phyloP scores from a whole-genome alignment of 805 yeast genomes.

The Lipomyces yamanashiensis region DNA sequence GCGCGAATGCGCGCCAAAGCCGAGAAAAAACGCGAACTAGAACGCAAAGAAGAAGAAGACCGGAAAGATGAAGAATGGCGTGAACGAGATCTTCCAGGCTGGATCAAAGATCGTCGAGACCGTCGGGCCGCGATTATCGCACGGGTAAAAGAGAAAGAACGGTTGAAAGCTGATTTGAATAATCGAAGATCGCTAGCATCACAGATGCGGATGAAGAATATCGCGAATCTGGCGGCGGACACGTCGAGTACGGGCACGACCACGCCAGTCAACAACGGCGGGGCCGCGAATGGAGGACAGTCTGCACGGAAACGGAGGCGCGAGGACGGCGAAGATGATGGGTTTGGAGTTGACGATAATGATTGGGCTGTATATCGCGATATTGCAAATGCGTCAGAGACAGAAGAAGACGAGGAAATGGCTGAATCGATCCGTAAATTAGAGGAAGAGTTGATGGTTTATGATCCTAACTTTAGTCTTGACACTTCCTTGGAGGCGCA shows the following conservation, averaged over 20 bases:
- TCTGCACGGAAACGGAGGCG: slow-evolving; percentile 26
- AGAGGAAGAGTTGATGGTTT: slow-evolving; percentile 76
- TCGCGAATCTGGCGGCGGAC: slow-evolving; percentile 84
- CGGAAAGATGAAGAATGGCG: slow-evolving; percentile 79
- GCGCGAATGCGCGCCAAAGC: slow-evolving; percentile 82
- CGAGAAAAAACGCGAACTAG: slow-evolving; percentile 71
- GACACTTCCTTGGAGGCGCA: slow-evolving; percentile 74
- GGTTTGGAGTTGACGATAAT: slow-evolving; percentile 92
- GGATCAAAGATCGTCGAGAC: slow-evolving; percentile 75
- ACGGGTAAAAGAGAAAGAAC: slow-evolving; percentile 66
- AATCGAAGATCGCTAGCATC: slow-evolving; percentile 92
- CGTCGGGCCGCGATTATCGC: slow-evolving; percentile 65
- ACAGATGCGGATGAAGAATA: slow-evolving; percentile 87
- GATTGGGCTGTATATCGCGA: slow-evolving; percentile 94
- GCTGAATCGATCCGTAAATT: slow-evolving; percentile 48
- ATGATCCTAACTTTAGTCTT: slow-evolving; percentile 81
- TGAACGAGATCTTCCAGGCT: slow-evolving; percentile 67
- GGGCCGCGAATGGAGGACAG: slow-evolving; percentile 12
- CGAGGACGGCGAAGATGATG: slow-evolving; percentile 82
- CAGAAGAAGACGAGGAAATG: slow-evolving; percentile 68
- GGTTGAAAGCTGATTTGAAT: slow-evolving; percentile 74
- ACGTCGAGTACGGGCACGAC: slow-evolving; percentile 37
- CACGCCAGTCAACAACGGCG: slow-evolving; percentile 6
- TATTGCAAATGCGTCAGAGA: slow-evolving; percentile 73
- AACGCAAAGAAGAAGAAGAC: slow-evolving; percentile 62